Conservation (phyloP, 352 stramenopile species). For the Thalassiosira exigua region DNA sequence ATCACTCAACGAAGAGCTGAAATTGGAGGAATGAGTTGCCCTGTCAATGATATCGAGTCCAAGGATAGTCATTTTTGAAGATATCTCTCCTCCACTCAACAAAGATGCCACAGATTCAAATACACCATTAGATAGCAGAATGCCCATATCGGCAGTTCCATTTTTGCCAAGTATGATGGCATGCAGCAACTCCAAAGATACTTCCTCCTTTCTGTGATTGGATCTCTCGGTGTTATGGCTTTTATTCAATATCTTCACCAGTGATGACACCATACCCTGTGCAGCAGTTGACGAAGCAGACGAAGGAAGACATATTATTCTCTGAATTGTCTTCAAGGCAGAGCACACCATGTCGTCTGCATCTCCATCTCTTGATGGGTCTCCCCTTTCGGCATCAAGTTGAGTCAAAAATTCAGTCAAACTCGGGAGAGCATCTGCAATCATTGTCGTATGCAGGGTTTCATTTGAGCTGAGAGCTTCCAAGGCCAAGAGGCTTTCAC, state of each 20-base stretch:
- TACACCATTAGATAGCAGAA: conserved; percentile 28
- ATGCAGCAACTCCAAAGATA: conserved; percentile 34
- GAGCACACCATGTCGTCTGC: conserved; percentile 33
- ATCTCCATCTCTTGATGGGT: conserved; percentile 19
- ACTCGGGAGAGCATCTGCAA: conserved; percentile 63
- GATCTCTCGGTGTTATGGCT: conserved; percentile 1
- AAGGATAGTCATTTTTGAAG: conserved; percentile 3
- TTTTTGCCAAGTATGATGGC: conserved; percentile 20
- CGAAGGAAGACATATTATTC: conserved; percentile 28
- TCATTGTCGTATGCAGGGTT: conserved; percentile 70
- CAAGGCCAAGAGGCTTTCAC: conserved; percentile 67
- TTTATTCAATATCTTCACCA: conserved; percentile 34
- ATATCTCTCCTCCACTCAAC: conserved; percentile 11
- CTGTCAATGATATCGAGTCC: conserved; percentile 21
- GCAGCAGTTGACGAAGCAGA: conserved; percentile 12
- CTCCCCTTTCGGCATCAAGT: conserved; percentile 56
- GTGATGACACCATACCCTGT: conserved; percentile 24
- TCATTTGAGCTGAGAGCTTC: conserved; percentile 79
- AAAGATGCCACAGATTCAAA: conserved; percentile 23
- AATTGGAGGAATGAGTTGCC: neutral
- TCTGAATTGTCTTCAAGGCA: conserved; percentile 34
- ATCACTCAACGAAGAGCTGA: conserved; percentile 7
- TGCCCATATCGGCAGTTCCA: conserved; percentile 2
- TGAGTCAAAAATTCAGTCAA: conserved; percentile 64
- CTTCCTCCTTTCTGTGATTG: conserved; percentile 14